These are phyloP conservation scores for Xeromyces bisporus DNA, from an alignment of 495 filamentous ascomycete genomes.

Conservation along the genomic window DNA sequence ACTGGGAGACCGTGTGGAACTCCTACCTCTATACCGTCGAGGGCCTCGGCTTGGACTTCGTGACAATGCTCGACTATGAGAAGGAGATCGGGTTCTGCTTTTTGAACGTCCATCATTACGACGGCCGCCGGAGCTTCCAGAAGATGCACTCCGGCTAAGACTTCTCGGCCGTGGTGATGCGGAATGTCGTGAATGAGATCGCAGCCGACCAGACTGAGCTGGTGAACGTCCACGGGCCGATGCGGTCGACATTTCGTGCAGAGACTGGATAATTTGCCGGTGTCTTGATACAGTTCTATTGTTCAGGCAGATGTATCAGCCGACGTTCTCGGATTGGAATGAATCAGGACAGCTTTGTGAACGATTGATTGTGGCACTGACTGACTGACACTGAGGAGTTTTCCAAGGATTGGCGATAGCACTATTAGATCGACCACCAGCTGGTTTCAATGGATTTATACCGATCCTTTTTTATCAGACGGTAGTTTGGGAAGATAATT, in stretches of 20 bases:
- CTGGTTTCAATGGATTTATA: no score
- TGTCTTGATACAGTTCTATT: no score
- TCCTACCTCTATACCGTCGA: conserved; percentile 24
- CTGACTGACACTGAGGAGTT: no score
- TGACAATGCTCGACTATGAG: conserved; percentile 15
- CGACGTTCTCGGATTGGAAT: no score
- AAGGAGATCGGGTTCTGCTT: conserved; percentile 28
- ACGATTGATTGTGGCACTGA: no score
- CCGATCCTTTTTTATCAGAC: no score
- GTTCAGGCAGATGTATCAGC: no score
- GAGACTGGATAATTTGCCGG: no score
- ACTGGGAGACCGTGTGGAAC: conserved; percentile 33
- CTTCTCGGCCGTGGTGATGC: conserved; percentile 28
- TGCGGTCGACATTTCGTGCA: conserved; percentile 13
- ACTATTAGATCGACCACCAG: no score
- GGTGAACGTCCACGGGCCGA: conserved; percentile 12
- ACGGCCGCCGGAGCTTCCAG: conserved; percentile 12
- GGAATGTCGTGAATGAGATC: conserved; percentile 26
- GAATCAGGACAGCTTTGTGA: no score
- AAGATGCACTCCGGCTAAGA: conserved; percentile 19
- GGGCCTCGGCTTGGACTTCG: conserved; percentile 24
- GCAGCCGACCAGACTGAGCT: conserved; percentile 6
- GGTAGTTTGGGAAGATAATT: no score
- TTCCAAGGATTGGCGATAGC: no score
- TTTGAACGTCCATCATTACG: conserved; percentile 23